Evolutionary conservation across 805 yeast genomes (phyloP), one percentile per base, ranked within the genome.

Genomic region (Metschnikowia cerradonensis): DNA sequence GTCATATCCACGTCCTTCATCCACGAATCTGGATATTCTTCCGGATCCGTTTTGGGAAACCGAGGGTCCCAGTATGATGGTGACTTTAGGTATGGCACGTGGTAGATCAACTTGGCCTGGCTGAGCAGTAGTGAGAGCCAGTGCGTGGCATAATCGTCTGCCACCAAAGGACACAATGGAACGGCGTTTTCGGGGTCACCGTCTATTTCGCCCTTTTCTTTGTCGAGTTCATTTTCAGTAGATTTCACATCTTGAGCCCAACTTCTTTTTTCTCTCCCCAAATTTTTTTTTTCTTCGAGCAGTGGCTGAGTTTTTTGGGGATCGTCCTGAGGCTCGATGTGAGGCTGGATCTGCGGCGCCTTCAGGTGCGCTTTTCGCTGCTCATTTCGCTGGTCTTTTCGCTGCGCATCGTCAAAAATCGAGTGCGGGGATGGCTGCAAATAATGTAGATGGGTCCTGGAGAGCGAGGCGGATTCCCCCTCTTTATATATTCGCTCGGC

Each of bases 81-180:
- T 0, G 90, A 78, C 32, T 76, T 72, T 35, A 84, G 57, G 53
- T 79, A 81, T 0, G 91, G 91, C 7, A 84, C 74, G 41, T 78
- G 70, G 59, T 81, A 75, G 45, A 72, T 60, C 2, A 74, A 50
- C 1, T 63, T 55, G 57, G 49, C 58, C 53, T 47, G 60, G 49
- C 42, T 58, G 50, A 35, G 52, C 47, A 15, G 53, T 53, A 11
- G 61, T 48, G 5, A 74, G 70, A 78, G 60, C 81, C 82, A 79
- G 49, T 76, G 76, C 3, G 63, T 66, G 0, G 76, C 66, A 33
- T 77, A 68, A 48, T 77, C 76, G 51, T 83, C 88, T 0, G 88
- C 83, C n/a, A 79, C 61, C 34, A 86, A 62, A 0, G 90, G 90
- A 34, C 72, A 57, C 3, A 84, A 52, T 0, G 89, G 86, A 8